Percentiles rank a stretch among this genome's conserved stretches.
phyloP scores from a whole-genome alignment of 208 protist genomes.

The Angomonas desouzai region DNA sequence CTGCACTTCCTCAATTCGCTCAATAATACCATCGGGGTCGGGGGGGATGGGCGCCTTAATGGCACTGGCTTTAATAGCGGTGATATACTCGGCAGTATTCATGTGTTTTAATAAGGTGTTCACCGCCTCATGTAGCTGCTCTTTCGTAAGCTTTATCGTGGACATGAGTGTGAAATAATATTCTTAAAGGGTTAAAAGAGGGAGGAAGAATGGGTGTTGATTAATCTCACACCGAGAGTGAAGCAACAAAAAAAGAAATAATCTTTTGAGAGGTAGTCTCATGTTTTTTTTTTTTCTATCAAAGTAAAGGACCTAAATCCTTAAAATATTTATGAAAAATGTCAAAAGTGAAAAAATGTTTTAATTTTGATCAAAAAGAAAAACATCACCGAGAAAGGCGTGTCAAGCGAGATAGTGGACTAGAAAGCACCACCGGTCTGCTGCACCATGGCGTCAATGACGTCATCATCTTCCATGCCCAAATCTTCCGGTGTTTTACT shows the following conservation, averaged over 20 bases:
- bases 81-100: slow-evolving; percentile 33
- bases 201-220: no score
- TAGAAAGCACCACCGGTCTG: slow-evolving; percentile 62
- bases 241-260: slow-evolving; percentile 10
- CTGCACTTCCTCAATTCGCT: slow-evolving; percentile 61
- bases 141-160: not conserved
- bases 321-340: slow-evolving; percentile 6
- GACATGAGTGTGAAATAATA: not conserved
- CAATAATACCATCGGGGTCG: slow-evolving; percentile 43
- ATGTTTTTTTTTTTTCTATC: slow-evolving; percentile 9
- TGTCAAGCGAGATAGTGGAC: no score
- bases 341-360: not conserved
- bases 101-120: slow-evolving; percentile 44
- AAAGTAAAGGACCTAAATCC: not conserved
- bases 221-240: no score
- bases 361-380: slow-evolving; percentile 1
- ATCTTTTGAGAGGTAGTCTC: slow-evolving; percentile 3
- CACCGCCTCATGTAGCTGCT: slow-evolving; percentile 27
- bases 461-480: slow-evolving; percentile 93
- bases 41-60: slow-evolving; percentile 25
- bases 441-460: slow-evolving; percentile 95
- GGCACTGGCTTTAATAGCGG: slow-evolving; percentile 25
- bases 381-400: no score
- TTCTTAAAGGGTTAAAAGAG: not conserved
- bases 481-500: slow-evolving; percentile 92